Conservation (phyloP, 1,284 basidiomycete species). For the Ustilago cynodontis region DNA sequence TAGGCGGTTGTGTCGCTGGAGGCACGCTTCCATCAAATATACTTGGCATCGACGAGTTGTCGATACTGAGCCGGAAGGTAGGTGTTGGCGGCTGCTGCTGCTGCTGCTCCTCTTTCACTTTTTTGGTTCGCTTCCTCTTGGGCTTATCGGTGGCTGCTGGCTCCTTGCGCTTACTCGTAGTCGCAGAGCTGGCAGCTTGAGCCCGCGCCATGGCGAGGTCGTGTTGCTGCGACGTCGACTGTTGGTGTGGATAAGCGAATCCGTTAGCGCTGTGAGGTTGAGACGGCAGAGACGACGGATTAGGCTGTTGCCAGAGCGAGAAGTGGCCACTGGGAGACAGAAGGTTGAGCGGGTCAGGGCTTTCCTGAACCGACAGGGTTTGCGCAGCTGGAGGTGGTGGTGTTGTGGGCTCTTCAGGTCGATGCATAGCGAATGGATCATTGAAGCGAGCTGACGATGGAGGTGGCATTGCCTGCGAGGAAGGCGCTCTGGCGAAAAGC, state of each 20-base stretch:
- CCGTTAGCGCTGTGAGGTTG: conserved; percentile 11
- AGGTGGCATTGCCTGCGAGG: conserved; percentile 7
- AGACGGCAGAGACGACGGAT: conserved; percentile 4
- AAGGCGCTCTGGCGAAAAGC: conserved; percentile 22
- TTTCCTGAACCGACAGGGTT: conserved; percentile 34
- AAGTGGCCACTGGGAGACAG: conserved; percentile 37
- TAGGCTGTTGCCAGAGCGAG: conserved; percentile 35
- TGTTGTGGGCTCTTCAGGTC: conserved; percentile 30
- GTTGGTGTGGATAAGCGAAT: conserved; percentile 2
- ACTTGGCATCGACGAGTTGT: neutral
- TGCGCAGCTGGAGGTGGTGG: conserved; percentile 17
- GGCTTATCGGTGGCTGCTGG: conserved; percentile 16
- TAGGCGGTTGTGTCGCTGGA: neutral
- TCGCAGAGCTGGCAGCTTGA: neutral
- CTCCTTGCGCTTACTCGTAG: conserved; percentile 34
- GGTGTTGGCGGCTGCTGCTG: neutral
- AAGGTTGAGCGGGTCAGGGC: conserved; percentile 53
- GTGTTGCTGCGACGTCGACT: neutral
- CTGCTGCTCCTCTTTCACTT: conserved; percentile 22
- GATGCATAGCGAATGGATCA: conserved; percentile 10
- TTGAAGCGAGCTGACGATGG: conserved; percentile 17
- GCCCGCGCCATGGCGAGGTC: conserved; percentile 20
- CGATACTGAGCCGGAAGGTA: conserved; percentile 13
- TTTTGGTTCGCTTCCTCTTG: conserved; percentile 36
- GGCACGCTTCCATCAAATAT: neutral